Percentiles rank a stretch among this genome's conserved stretches.
Conservation (phyloP, 306 rosid species). For the Sophora flavescens region DNA sequence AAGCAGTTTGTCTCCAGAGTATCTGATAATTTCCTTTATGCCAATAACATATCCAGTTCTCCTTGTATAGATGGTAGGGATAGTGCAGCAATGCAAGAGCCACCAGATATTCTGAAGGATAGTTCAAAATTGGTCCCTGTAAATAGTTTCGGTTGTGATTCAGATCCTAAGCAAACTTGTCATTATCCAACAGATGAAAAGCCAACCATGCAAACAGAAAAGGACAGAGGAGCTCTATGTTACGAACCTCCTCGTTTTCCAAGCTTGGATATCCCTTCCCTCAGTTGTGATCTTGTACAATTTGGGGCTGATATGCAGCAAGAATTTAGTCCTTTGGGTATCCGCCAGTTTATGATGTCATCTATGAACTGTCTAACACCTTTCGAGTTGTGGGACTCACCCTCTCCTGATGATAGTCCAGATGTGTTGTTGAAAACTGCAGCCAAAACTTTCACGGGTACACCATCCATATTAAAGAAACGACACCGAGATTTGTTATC, state of each 20-base stretch:
- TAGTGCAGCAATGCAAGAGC: constrained; percentile 50
- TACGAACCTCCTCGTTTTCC: constrained; percentile 89
- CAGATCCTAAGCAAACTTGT: constrained; percentile 49
- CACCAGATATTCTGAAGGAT: constrained; percentile 53
- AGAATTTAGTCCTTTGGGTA: constrained; percentile 86
- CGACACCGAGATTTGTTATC: constrained; percentile 70
- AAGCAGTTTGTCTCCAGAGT: constrained; percentile 51
- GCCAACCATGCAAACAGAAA: constrained; percentile 45
- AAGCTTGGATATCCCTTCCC: constrained; percentile 74
- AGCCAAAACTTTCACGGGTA: constrained; percentile 73
- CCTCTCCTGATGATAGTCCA: constrained; percentile 69
- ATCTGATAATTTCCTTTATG: constrained; percentile 52
- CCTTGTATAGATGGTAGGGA: constrained; percentile 48
- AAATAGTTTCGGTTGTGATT: constrained; percentile 58
- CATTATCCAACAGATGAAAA: constrained; percentile 49
- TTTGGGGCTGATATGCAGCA: constrained; percentile 72
- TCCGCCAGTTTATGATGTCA: constrained; percentile 77
- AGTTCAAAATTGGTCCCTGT: constrained; percentile 62
- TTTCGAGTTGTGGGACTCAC: constrained; percentile 76
- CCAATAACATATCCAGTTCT: constrained; percentile 55
- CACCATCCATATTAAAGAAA: constrained; percentile 83
- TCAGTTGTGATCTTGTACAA: constrained; percentile 82
- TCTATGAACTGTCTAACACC: constrained; percentile 75
- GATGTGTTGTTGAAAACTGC: constrained; percentile 73
- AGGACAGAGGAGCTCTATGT: constrained; percentile 65